Base-by-base conservation (phyloP, 768 basidiomycete genomes). In the Pleurotus platypus region DNA sequence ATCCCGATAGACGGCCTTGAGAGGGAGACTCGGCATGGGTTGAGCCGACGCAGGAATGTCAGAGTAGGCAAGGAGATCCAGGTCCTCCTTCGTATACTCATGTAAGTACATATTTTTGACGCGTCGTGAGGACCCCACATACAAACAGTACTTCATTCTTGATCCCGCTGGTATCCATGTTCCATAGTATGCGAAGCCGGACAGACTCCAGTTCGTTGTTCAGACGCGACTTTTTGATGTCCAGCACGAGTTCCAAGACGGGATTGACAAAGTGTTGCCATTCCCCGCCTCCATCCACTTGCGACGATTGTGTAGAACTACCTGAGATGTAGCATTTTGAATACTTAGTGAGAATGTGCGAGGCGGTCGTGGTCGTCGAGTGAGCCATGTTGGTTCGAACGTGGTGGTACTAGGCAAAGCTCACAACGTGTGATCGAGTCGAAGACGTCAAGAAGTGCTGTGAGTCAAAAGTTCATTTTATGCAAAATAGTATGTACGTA, bases 211-310 rank as follows among this genome's bases (percentile, higher is more conserved):
- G 74, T 39, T 78, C 77, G 18, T 75, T 76, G 12, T 73, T 70
- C 4, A 70, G 70, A 16, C 24, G 24, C 24, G 78, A 73, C 66
- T 78, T 85, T 61, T 74, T 82, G 35, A 78, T 74, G 65, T 92
- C 88, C 27, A 92, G 74, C 20, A 80, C 69, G 27, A 91, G 77
- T 39, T 73, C 78, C 57, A 92, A 80, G 49, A 77, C 68, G 1
- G 90, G 89, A 62, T 91, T 89, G 16, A 80, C 79, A 62, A 85
- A 90, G 64, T 91, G 89, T 63, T 90, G 86, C 90, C 90, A 92
- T 66, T 89, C 87, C 2, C 75, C 64, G 5, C 46, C 38, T 3
- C n/a, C 43, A 9, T 47, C 51, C n/a, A 12, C 40, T 49, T 60
- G 65, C 26, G 55, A 59, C 11, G 49, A 43, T 16, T 57, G 58